Base-by-base conservation (phyloP, 345 rosid species). In the Brassica incana region DNA sequence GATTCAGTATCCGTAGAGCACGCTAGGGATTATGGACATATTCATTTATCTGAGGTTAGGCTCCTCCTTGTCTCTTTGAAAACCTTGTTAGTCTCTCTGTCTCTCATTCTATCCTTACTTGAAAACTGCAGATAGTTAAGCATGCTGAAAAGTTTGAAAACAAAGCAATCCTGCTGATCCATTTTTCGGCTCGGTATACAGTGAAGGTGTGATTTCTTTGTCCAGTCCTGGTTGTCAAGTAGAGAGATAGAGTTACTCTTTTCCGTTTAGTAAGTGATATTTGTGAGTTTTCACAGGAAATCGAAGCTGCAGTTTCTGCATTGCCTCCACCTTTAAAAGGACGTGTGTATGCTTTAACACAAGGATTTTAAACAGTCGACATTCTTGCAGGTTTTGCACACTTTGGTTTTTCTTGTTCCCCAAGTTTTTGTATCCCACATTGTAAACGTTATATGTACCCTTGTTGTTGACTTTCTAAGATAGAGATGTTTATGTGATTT, bases 11-110 rank as follows among this genome's bases (percentile, higher is more conserved):
- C 90, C 0, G 82, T 88, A 65, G 97, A 90, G 83, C 98, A 90
- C 75, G 97, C 98, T 6, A 91, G 94, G 82, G 97, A 91, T 74
- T 93, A 90, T 83, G 97, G 99, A 58, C 98, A 95, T 80, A 85
- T 83, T 72, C 98, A 93, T 84, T 84, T 95, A 65, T 89, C 86
- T 3, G 99, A 95, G 97, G 98, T 91, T 67, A 62, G 69, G 10
- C 33, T 81, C 25, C 25, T 60, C 6, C 5, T 70, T 9, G 8
- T 71, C 33, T 71, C 60, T 56, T 6, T 70, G 48, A 56, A 9
- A 62, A 30, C 11, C 71, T 71, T 66, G 65, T 65, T 79, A 18
- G 36, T n/a, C 33, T 38, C 60, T 27, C 48, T 25, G 50, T 70
- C 54, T 35, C 74, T 33, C 35, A 20, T 70, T 63, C 3, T 9